These are phyloP conservation scores for Globisporangium cylindrosporum DNA, from an alignment of 352 stramenopile genomes.

Conservation along the genomic window DNA sequence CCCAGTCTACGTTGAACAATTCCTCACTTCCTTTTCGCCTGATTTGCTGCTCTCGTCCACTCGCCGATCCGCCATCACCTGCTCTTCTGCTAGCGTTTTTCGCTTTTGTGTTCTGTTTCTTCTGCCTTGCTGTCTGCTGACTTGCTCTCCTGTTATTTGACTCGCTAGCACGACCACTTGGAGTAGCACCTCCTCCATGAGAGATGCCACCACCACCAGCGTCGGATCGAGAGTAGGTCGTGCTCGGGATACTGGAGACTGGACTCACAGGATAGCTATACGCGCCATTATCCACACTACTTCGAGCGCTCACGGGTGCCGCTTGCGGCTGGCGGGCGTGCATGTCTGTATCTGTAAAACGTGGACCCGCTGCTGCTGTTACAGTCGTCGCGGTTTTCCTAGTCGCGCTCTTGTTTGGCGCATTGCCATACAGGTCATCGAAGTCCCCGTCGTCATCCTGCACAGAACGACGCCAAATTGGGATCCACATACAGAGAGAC, in stretches of 20 bases:
- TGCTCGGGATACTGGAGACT: constrained; percentile 16
- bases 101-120: not conserved
- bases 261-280: constrained; percentile 19
- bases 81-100: constrained; percentile 9
- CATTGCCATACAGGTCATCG: constrained; percentile 71
- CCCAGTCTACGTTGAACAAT: constrained; percentile 62
- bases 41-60: constrained; percentile 20
- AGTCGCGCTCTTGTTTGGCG: constrained; percentile 32
- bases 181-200: not conserved
- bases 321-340: not conserved
- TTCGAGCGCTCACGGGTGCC: not conserved
- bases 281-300: not conserved
- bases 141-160: not conserved
- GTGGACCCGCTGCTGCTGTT: not conserved
- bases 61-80: constrained; percentile 8
- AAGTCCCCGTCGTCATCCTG: constrained; percentile 72
- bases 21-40: constrained; percentile 55
- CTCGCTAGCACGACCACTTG: not conserved
- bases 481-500: not conserved
- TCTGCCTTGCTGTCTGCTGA: not conserved
- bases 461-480: not conserved
- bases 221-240: constrained; percentile 15
- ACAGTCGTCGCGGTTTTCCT: not conserved
- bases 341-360: not conserved
- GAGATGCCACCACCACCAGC: not conserved